Evolutionary conservation across 106 monocot genomes (phyloP), one percentile per base, ranked within the genome.

Genomic region (Acanthochlamys bracteata): DNA sequence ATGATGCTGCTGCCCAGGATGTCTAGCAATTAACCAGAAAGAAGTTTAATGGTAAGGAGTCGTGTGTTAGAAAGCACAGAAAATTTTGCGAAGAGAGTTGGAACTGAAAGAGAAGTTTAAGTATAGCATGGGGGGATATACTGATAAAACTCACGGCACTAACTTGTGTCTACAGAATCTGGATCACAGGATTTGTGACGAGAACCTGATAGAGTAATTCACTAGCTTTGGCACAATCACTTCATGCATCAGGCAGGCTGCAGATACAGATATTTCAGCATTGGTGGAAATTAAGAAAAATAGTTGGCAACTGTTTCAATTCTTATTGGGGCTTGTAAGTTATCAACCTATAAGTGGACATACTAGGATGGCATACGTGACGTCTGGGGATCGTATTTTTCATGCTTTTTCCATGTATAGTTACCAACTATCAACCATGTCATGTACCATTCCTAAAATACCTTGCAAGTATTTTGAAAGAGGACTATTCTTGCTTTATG

Each of bases 221-320:
- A 33, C 33, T 33, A 33, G 33, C 4, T 33, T 33, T 1, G 33
- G 33, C 33, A 33, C 33, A 33, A 33, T 33, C 9, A 21, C 33
- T 0, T 43, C 33, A 33, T 33, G 33, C 33, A 33, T 65, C 20
- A 45, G 81, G 79, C 71, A 94, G 93, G 93, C 93, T 49, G 80
- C 86, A 70, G 93, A 89, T 79, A 94, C 93, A 56, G 89, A 94
- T 79, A 94, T 94, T 64, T 86, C 93, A 52, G 89, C 93, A n/a
- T 68, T 89, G 55, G 93, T 94, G 43, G 93, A 89, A 75, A 93
- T 93, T 58, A 89, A 89, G 64, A 94, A 89, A 74, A 89, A 86
- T 26, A 94, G 89, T 42, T 83, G 53, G 3, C 93, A 94, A 78
- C 75, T 86, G 15, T 94, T 94, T 73, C 89, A 94, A 75, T 94